A percentile compares a stretch with the other conserved stretches of the same genome.
These are phyloP conservation scores for Colletotrichum agaves DNA, from an alignment of 2,329 filamentous ascomycete species.

Conservation along the genomic window DNA sequence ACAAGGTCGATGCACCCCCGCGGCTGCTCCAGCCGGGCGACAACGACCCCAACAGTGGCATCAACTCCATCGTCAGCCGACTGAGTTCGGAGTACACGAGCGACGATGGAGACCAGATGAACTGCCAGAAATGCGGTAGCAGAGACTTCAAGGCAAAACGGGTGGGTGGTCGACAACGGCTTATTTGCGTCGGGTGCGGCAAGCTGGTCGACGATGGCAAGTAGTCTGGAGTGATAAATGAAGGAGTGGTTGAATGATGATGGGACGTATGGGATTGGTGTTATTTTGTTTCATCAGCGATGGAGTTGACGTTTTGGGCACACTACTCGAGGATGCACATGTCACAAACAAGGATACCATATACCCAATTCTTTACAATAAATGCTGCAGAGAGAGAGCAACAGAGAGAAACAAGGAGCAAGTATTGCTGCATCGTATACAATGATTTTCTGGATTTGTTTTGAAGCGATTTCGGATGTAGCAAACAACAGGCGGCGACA, in stretches of 20 bases:
- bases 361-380: slow-evolving; percentile 19
- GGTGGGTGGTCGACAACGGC: slow-evolving; percentile 61
- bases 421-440: background rate
- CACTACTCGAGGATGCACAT: slow-evolving; percentile 24
- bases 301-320: slow-evolving; percentile 26
- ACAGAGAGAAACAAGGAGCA: background rate
- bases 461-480: background rate
- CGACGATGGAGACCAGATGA: slow-evolving; percentile 59
- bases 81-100: slow-evolving; percentile 60
- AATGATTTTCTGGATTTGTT: background rate
- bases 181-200: slow-evolving; percentile 71
- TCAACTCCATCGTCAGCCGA: slow-evolving; percentile 60
- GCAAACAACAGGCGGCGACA: background rate
- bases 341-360: slow-evolving; percentile 31
- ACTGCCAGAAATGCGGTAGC: slow-evolving; percentile 68
- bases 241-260: background rate
- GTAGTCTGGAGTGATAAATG: background rate
- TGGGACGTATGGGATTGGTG: background rate
- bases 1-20: slow-evolving; percentile 25
- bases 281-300: slow-evolving; percentile 19
- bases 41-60: slow-evolving; percentile 43
- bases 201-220: slow-evolving; percentile 40
- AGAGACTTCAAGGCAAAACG: slow-evolving; percentile 72
- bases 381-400: slow-evolving; percentile 9
- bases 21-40: slow-evolving; percentile 36